Evolutionary conservation across 2,329 filamentous ascomycete species (phyloP), one percentile per base, ranked within the genome.

Genomic region (Cylindrodendrum hubeiense): DNA sequence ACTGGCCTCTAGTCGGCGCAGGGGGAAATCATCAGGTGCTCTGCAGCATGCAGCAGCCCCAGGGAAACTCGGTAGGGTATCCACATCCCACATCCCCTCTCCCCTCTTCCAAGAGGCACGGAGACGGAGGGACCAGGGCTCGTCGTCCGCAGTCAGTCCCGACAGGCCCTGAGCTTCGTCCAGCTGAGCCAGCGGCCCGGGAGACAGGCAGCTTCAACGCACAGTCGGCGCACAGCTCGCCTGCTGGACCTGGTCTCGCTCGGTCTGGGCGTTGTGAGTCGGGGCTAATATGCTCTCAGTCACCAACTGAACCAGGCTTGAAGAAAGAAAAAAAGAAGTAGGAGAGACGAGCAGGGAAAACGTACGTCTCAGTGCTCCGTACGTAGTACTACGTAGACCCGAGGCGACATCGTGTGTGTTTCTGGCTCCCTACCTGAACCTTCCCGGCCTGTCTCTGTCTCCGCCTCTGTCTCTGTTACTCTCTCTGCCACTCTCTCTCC

Each of bases 1-100:
- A 60, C 51, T 65, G 65, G 55, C n/a, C 12, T 47, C 39, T 46
- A 52, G 53, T 64, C 65, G 52, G 60, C 62, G 59, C 64, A 65
- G 63, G 66, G 49, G 68, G 51, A 68, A 73, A 70, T 73, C 69
- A 70, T 65, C 54, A 71, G 60, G 62, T 62, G 60, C 60, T 58
- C 37, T 72, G 68, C 70, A 72, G 68, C 26, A 60, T n/a, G n/a
- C n/a, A n/a, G n/a, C n/a, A 49, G 44, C 19, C 44, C 37, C 17
- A 17, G n/a, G n/a, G 37, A 39, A 39, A 17, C 37, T 39, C 37
- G 41, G 33, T 19, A 52, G 15, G 41, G 33, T 19, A 52, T 60
- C 64, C 47, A 57, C 52, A 57, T 28, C 28, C n/a, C 33, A 28
- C 30, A 52, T 41, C 60, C 37, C n/a, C n/a, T n/a, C n/a, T n/a